A percentile compares a stretch with the other conserved stretches of the same genome.
Conservation (phyloP, 2,329 filamentous ascomycete genomes). For the Talaromyces sp. region DNA sequence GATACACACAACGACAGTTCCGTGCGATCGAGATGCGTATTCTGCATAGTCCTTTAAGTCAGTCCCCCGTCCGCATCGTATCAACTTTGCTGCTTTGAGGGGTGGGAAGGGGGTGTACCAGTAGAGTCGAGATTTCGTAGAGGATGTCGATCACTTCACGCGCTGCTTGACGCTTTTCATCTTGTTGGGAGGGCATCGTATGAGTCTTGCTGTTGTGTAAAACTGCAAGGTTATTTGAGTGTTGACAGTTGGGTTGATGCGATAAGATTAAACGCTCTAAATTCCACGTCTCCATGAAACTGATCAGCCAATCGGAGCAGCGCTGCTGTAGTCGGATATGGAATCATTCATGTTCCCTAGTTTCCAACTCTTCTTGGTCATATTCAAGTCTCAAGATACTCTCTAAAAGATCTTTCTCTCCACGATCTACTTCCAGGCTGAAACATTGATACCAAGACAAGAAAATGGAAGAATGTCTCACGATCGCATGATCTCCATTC, state of each 20-base stretch:
- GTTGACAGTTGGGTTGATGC: neutral
- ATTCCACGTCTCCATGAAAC: neutral
- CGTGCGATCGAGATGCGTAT: conserved; percentile 86
- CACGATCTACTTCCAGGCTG: neutral
- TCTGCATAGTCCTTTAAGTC: conserved; percentile 53
- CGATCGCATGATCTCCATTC: conserved; percentile 38
- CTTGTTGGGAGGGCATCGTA: conserved; percentile 40
- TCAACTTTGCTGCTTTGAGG: neutral
- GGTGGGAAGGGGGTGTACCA: conserved; percentile 32
- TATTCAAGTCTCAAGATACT: too few relatives aligned
- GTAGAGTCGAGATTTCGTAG: conserved; percentile 48
- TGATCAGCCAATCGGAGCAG: neutral
- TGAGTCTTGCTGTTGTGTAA: conserved; percentile 1
- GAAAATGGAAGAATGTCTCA: conserved; percentile 26
- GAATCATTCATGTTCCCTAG: neutral
- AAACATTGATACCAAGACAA: neutral
- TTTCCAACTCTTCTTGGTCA: neutral
- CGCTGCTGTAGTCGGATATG: neutral
- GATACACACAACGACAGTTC: conserved; percentile 93
- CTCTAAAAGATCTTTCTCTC: neutral
- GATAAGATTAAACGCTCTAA: conserved; percentile 1
- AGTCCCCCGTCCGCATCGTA: neutral
- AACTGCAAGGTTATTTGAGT: too few relatives aligned
- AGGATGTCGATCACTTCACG: conserved; percentile 52
- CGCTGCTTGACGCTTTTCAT: conserved; percentile 49